Evolutionary conservation across 306 rosid genomes (phyloP).

Genomic region (Fagus crenata): DNA sequence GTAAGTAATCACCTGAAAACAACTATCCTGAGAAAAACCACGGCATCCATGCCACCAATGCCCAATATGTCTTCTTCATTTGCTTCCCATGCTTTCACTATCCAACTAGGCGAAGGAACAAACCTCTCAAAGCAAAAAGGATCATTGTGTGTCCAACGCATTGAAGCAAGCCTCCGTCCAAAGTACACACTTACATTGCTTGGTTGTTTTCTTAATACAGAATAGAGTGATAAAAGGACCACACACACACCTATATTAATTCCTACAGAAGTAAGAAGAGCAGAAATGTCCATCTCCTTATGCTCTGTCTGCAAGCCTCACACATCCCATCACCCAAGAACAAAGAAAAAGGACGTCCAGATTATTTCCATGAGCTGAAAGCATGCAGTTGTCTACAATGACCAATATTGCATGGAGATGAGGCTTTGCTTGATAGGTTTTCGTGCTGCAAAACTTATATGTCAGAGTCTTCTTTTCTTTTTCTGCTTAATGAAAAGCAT

Average conservation of each 20-base stretch:
- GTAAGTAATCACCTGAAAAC: slow-evolving; percentile 62
- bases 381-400: slow-evolving; percentile 6
- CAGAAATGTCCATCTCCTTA: slow-evolving; percentile 70
- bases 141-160: slow-evolving; percentile 27
- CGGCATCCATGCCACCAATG: slow-evolving; percentile 83
- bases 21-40: slow-evolving; percentile 70
- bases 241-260: slow-evolving; percentile 58
- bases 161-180: slow-evolving; percentile 57
- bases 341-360: slow-evolving; percentile 24
- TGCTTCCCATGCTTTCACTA: slow-evolving; percentile 79
- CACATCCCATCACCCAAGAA: slow-evolving; percentile 30
- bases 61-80: slow-evolving; percentile 67
- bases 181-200: slow-evolving; percentile 72
- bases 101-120: slow-evolving; percentile 91
- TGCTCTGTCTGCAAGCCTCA: slow-evolving; percentile 38
- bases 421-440: slow-evolving; percentile 26
- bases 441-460: slow-evolving; percentile 12
- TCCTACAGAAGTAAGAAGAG: slow-evolving; percentile 93
- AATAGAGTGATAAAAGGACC: slow-evolving; percentile 68
- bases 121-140: slow-evolving; percentile 71
- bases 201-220: slow-evolving; percentile 87
- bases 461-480: neutral
- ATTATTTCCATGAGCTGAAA: slow-evolving; percentile 38
- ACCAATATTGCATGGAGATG: slow-evolving; percentile 22
- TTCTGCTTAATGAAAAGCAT: neutral